Conservation (phyloP, 2,329 filamentous ascomycete genomes). For the Epichloe glyceriae region DNA sequence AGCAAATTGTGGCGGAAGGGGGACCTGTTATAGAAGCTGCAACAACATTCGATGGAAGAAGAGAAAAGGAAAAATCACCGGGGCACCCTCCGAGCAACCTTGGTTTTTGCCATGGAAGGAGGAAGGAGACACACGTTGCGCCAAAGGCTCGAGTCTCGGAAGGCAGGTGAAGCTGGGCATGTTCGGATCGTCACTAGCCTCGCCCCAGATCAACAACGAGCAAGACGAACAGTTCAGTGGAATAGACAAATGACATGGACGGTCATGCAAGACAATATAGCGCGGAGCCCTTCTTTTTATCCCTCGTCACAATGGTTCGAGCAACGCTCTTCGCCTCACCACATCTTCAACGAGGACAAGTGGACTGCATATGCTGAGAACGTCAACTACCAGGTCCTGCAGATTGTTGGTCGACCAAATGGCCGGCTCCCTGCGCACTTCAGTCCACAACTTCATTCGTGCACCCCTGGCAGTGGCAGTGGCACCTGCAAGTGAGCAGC, state of each 20-base stretch:
- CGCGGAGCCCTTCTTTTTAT: not conserved
- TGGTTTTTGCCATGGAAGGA: not conserved
- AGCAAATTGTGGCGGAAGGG: not conserved
- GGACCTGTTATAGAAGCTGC: not conserved
- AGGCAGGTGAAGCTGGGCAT: not conserved
- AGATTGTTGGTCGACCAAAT: too few species aligned
- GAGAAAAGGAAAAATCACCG: not conserved
- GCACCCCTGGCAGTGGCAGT: too few species aligned
- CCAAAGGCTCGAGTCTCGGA: not conserved
- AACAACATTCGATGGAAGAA: not conserved
- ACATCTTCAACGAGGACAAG: not conserved
- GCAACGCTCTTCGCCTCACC: too few species aligned
- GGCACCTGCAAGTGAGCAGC: too few species aligned
- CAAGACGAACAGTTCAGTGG: not conserved
- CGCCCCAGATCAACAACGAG: not conserved
- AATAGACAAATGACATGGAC: not conserved
- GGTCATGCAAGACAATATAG: too few species aligned
- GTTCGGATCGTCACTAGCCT: not conserved
- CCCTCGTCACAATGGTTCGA: not conserved
- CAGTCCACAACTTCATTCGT: too few species aligned
- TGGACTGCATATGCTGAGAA: too few species aligned
- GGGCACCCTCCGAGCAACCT: not conserved
- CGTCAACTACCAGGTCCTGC: too few species aligned
- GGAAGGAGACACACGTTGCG: constrained; percentile 2
- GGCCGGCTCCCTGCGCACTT: too few species aligned